phyloP scores from a whole-genome alignment of 306 rosid species.

The Lathyrus aphaca region DNA sequence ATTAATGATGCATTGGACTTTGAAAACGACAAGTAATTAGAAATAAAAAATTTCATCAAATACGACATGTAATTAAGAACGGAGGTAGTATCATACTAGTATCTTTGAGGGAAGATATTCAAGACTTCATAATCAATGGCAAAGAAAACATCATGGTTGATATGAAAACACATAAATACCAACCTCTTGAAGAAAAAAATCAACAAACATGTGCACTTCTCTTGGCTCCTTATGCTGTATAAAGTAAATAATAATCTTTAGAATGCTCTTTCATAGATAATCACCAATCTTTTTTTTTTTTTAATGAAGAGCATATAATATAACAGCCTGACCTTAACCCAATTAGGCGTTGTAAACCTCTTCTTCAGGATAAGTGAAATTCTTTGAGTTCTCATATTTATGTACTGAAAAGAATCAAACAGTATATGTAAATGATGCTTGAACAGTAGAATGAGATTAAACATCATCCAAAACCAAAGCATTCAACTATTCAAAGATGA shows the following conservation, averaged over 20 bases:
- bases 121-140: slow-evolving; percentile 14
- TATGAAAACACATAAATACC: slow-evolving; percentile 41
- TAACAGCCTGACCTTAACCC: slow-evolving; percentile 76
- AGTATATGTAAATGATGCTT: slow-evolving; percentile 22
- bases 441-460: slow-evolving; percentile 14
- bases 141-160: neutral
- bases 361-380: slow-evolving; percentile 82
- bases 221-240: slow-evolving; percentile 96
- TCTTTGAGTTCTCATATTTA: slow-evolving; percentile 80
- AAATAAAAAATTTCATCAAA: too few species aligned
- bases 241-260: slow-evolving; percentile 38
- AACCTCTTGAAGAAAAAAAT: slow-evolving; percentile 92
- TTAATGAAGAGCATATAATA: slow-evolving; percentile 15
- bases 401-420: slow-evolving; percentile 62
- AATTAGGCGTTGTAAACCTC: slow-evolving; percentile 88
- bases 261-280: slow-evolving; percentile 33
- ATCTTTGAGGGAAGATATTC: slow-evolving; percentile 22
- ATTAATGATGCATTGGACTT: too few species aligned
- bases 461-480: slow-evolving; percentile 26
- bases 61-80: too few species aligned
- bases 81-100: neutral
- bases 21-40: too few species aligned
- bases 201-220: slow-evolving; percentile 96
- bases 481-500: slow-evolving; percentile 27
- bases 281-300: slow-evolving; percentile 14